These are phyloP conservation scores for Saturnispora hagleri DNA, from an alignment of 805 yeast species.

Conservation along the genomic window DNA sequence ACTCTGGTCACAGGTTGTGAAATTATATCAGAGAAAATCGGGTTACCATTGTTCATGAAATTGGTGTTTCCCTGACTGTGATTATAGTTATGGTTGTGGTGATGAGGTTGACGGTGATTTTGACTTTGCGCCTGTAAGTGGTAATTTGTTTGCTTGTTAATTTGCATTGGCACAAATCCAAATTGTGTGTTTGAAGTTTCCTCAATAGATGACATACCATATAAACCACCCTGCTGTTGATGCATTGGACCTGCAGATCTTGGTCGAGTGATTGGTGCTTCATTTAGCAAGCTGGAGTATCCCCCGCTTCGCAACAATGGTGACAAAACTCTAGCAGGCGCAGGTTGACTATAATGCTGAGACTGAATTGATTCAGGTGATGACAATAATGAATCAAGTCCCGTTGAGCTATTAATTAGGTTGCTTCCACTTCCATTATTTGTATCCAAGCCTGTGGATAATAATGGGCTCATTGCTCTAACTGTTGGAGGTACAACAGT, in stretches of 20 bases:
- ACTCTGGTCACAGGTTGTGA: conserved; percentile 17
- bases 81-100: background rate
- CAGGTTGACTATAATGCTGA: conserved; percentile 7
- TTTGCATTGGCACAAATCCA: conserved; percentile 4
- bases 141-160: background rate
- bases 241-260: conserved; percentile 37
- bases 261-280: conserved; percentile 28
- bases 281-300: conserved; percentile 7
- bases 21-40: background rate
- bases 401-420: background rate
- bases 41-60: background rate
- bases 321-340: conserved; percentile 9
- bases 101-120: background rate
- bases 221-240: background rate
- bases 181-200: background rate
- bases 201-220: background rate
- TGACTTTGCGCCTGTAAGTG: conserved; percentile 2
- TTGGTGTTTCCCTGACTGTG: conserved; percentile 8
- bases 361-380: conserved; percentile 1
- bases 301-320: conserved; percentile 8
- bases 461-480: conserved; percentile 19
- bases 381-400: conserved; percentile 1
- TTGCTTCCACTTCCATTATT: background rate
- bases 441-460: conserved; percentile 2
- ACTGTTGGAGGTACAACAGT: conserved; percentile 20